These are phyloP conservation scores for Leccinum griseonigrum DNA, from an alignment of 1,284 basidiomycete species.

Conservation along the genomic window DNA sequence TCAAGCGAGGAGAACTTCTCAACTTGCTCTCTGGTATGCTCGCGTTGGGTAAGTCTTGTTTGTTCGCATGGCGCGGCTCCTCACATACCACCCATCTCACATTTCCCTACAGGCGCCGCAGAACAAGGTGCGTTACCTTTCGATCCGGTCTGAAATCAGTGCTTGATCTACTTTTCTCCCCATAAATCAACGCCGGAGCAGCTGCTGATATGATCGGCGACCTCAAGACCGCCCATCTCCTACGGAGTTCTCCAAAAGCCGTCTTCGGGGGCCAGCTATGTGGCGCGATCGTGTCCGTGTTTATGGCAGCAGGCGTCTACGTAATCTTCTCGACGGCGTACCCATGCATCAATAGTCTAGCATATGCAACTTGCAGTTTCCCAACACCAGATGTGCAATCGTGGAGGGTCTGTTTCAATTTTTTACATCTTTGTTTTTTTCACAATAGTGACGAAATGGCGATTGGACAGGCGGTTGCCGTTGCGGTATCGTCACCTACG, in stretches of 20 bases:
- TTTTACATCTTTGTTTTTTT: neutral
- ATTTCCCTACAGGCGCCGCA: slow-evolving; percentile 6
- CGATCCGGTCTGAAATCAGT: neutral
- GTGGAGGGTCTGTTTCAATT: slow-evolving; percentile 30
- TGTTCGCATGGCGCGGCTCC: neutral
- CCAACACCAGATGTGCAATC: slow-evolving; percentile 25
- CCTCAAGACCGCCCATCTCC: slow-evolving; percentile 69
- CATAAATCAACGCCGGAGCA: slow-evolving; percentile 3
- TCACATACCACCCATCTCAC: neutral
- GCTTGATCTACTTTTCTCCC: slow-evolving; percentile 1
- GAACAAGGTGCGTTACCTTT: slow-evolving; percentile 14
- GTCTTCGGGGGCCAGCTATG: slow-evolving; percentile 64
- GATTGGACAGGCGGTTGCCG: slow-evolving; percentile 8
- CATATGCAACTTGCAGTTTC: slow-evolving; percentile 20
- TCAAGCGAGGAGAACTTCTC: slow-evolving; percentile 8
- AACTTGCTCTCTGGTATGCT: slow-evolving; percentile 17
- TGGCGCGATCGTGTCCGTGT: slow-evolving; percentile 20
- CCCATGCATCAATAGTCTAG: slow-evolving; percentile 57
- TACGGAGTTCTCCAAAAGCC: slow-evolving; percentile 62
- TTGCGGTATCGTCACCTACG: slow-evolving; percentile 12
- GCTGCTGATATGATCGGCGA: slow-evolving; percentile 72
- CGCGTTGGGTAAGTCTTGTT: neutral
- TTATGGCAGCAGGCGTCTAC: slow-evolving; percentile 19
- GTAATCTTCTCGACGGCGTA: slow-evolving; percentile 55
- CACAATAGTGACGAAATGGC: neutral